Conservation (phyloP, 2,329 filamentous ascomycete species). For the Teratosphaeria destructans region DNA sequence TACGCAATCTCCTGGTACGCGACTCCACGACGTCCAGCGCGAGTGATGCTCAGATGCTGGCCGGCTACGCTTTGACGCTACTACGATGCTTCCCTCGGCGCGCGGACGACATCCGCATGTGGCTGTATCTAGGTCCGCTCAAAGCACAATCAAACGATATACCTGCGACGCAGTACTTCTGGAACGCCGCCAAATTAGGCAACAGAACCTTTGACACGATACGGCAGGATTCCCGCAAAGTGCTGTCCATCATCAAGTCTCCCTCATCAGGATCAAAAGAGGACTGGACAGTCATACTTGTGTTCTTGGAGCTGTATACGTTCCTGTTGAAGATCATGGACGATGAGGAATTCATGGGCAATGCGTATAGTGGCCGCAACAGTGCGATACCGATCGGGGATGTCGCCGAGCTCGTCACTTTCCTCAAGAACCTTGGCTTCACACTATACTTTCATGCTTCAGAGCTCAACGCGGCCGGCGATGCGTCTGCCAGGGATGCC, state of each 20-base stretch:
- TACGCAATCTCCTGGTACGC: conserved; percentile 38
- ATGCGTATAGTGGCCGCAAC: conserved; percentile 33
- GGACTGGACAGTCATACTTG: conserved; percentile 79
- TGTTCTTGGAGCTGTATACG: conserved; percentile 90
- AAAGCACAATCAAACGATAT: conserved; percentile 42
- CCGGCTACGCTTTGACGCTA: conserved; percentile 77
- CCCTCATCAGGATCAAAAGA: conserved; percentile 22
- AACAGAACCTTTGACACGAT: conserved; percentile 50
- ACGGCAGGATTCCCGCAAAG: conserved; percentile 45
- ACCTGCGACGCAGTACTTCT: conserved; percentile 74
- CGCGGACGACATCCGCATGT: conserved; percentile 88
- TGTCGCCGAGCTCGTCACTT: conserved; percentile 63
- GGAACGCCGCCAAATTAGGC: conserved; percentile 51
- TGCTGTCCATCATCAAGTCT: conserved; percentile 45
- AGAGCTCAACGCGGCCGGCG: conserved; percentile 33
- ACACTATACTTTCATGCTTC: conserved; percentile 74
- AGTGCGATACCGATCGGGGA: conserved; percentile 63
- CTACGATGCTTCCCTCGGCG: conserved; percentile 72
- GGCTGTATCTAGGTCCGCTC: conserved; percentile 61
- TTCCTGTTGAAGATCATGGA: conserved; percentile 90
- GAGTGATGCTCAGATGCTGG: conserved; percentile 61
- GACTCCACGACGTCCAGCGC: conserved; percentile 25
- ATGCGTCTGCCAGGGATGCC: conserved; percentile 6
- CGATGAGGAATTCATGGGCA: conserved; percentile 71
- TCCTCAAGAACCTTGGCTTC: conserved; percentile 86